Percentiles rank a stretch among this genome's conserved stretches.
phyloP scores from a whole-genome alignment of 257 asterid species.

The Solanum sparsipilum region DNA sequence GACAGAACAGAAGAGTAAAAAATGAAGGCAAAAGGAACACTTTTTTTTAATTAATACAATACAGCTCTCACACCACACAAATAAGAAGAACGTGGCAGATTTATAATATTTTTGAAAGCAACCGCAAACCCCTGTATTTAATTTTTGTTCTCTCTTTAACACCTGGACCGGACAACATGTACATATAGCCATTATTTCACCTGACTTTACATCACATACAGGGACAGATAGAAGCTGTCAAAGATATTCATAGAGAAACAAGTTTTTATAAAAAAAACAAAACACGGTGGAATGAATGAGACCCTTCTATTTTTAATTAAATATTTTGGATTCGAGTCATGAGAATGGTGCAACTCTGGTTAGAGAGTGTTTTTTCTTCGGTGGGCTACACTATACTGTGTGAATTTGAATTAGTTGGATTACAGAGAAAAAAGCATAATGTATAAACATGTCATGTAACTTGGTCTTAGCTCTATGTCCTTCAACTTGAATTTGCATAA shows the following conservation, averaged over 20 bases:
- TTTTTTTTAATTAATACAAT: not conserved
- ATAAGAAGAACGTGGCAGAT: constrained; percentile 14
- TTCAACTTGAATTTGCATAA: too few relatives aligned
- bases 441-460: not conserved
- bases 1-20: not conserved
- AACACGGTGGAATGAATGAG: not conserved
- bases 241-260: constrained; percentile 9
- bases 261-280: not conserved
- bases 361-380: not conserved
- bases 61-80: constrained; percentile 7
- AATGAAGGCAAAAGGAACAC: not conserved
- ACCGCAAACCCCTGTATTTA: not conserved
- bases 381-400: not conserved
- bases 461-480: too few relatives aligned
- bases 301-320: not conserved
- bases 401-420: not conserved
- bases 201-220: constrained; percentile 19
- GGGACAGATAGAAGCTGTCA: constrained; percentile 28
- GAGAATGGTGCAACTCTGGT: not conserved
- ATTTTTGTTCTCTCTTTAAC: constrained; percentile 3
- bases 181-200: constrained; percentile 6
- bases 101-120: constrained; percentile 3
- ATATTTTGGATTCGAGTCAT: not conserved
- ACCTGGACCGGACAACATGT: constrained; percentile 12
- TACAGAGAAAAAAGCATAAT: not conserved